Conservation (phyloP, 768 basidiomycete genomes). For the Auricularia sp. region DNA sequence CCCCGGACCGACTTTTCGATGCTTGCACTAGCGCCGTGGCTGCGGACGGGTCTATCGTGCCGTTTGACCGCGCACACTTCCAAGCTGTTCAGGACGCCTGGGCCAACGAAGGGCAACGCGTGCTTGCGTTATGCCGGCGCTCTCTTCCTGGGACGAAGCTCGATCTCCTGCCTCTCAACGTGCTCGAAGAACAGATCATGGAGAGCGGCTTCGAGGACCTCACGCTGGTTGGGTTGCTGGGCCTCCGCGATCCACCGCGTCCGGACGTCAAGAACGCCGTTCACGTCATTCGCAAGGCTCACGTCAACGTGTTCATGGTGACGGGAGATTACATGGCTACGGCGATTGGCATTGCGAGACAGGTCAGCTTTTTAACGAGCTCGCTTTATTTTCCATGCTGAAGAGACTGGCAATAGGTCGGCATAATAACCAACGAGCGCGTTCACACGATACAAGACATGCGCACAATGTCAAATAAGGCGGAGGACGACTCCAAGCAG, state of each 20-base stretch:
- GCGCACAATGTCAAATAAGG: conserved; percentile 13
- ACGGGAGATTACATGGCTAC: conserved; percentile 25
- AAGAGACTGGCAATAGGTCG: conserved; percentile 14
- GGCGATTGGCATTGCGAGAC: conserved; percentile 26
- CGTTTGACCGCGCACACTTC: conserved; percentile 25
- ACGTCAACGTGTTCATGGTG: conserved; percentile 30
- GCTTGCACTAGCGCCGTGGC: conserved; percentile 23
- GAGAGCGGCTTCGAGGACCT: conserved; percentile 33
- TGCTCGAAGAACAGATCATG: conserved; percentile 30
- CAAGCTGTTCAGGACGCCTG: conserved; percentile 35
- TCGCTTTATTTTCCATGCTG: background rate
- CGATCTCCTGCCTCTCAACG: conserved; percentile 17
- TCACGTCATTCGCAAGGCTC: conserved; percentile 16
- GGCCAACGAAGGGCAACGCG: conserved; percentile 48
- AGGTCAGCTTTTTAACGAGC: conserved; percentile 13
- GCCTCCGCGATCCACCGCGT: conserved; percentile 44
- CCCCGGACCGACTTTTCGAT: conserved; percentile 45
- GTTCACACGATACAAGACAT: conserved; percentile 27
- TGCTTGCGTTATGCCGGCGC: conserved; percentile 38
- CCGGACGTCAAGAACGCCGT: conserved; percentile 21
- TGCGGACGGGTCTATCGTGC: conserved; percentile 25
- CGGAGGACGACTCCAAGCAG: conserved; percentile 3
- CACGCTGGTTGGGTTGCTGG: conserved; percentile 48
- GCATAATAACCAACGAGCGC: conserved; percentile 31
- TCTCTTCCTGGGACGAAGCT: conserved; percentile 19